Base-by-base conservation (phyloP, 192 early-diverging fungal species). In the Chytriomyces confervae region DNA sequence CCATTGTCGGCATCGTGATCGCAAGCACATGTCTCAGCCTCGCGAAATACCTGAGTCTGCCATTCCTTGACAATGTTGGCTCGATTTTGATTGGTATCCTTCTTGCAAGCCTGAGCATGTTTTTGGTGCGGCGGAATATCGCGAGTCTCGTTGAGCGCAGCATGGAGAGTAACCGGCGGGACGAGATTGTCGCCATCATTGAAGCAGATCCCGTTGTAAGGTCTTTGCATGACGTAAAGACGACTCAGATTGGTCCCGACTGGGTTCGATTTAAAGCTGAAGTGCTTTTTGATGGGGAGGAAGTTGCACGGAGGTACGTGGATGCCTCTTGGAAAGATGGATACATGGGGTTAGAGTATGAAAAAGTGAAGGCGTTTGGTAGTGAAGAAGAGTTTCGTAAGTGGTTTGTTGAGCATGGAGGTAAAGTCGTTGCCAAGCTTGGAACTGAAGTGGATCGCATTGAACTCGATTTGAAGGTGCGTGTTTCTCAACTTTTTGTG, bases 181-280 rank as follows among this genome's bases (percentile, higher is more conserved):
- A 71, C 20, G 77, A 84, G 36, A 83, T 90, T 69, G 84, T 90
- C 20, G 70, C 50, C 51, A 66, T 84, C 20, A 71, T 90, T 57
- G 83, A 85, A 53, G 43, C 46, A 27, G 88, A 89, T 83, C 88
- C 89, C 5, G 77, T 90, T 20, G 83, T 88, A 18, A 85, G 75
- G 66, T 83, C 82, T 5, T 83, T 90, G n/a, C 88, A 90, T 57
- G 89, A 90, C 72, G 83, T 90, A 2, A 90, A 90, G 66, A 84
- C 89, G 5, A 86, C 85, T 5, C 66, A 81, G 48, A 68, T 88
- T 27, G 85, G 88, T 20, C 72, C 80, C 6, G 86, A 90, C 13
- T 85, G 83, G 79, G 84, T 82, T 24, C 85, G 88, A 13, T 89
- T 89, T 69, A 89, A 89, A 62, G 84, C 89, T 46, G 89, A 90